Base-by-base conservation (phyloP, 2,329 filamentous ascomycete genomes). In the Aspergillus ibericus region DNA sequence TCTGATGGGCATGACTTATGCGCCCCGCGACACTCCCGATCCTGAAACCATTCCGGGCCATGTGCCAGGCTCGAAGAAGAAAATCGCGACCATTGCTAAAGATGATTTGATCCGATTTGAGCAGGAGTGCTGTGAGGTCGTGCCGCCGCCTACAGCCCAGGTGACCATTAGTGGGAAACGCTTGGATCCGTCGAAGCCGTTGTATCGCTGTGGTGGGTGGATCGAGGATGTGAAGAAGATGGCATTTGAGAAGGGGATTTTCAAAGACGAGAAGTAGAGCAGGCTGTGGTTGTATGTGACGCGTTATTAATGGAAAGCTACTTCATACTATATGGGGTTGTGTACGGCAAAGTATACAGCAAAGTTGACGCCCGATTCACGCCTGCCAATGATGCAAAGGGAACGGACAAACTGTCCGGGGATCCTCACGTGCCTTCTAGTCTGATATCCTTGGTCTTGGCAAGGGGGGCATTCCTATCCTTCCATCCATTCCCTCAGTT, bases 191-290 rank as follows among this genome's bases (percentile, higher is more conserved):
- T 55, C 53, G 16, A 60, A 27, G 32, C 62, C 58, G n/a, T 59
- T 62, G 25, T 65, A 61, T 38, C 58, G 58, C 3, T 64, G 64
- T 46, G 46, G 40, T 3, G 47, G 64, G 20, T 64, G 59, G 64
- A 13, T 66, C 25, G 58, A 59, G 15, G 65, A 63, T 56, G 59
- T 63, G 29, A 55, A 58, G 27, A 60, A 55, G 27, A 25, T 60
- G 60, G 63, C 62, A 25, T 34, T 66, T 42, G 36, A 58, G 35
- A 62, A 58, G 47, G 60, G 60, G 20, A 63, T 66, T 10, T 59
- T 67, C 20, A 55, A 59, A 48, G 15, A 25, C 22, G 22, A 16
- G 12, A 4, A 25, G 13, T 15, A 4, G 35, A 15, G 12, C 29
- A 32, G 10, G 8, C 29, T 3, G 29, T 3, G 29, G 29, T 32